phyloP scores from a whole-genome alignment of 1,284 basidiomycete species.

The Malassezia sp. region DNA sequence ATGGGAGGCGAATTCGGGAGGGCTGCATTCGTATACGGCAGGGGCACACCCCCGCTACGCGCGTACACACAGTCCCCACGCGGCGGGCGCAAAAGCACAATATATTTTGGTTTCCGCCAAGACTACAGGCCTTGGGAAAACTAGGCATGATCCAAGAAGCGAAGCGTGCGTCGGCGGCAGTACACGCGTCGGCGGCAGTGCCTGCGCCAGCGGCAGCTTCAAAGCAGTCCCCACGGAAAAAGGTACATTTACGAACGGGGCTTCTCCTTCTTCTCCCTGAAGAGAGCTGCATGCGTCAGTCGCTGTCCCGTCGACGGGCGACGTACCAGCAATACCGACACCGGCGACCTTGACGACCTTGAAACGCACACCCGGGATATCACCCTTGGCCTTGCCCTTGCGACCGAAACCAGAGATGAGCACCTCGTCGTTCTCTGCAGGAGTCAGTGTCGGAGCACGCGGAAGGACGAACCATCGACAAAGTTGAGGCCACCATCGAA shows the following conservation, averaged over 20 bases:
- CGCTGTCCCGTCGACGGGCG: no score
- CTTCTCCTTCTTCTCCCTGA: constrained; percentile 42
- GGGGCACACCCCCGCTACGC: not conserved
- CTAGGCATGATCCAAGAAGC: no score
- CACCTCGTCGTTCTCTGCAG: constrained; percentile 98
- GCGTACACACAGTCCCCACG: not conserved
- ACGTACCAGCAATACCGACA: constrained; percentile 77
- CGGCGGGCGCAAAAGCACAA: constrained; percentile 7
- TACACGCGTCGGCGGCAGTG: no score
- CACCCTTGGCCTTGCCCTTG: constrained; percentile 96
- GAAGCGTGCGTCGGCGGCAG: no score
- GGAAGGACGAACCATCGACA: constrained; percentile 28
- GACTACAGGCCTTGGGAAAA: no score
- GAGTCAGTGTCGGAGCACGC: constrained; percentile 9
- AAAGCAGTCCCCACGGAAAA: no score
- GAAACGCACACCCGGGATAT: constrained; percentile 80
- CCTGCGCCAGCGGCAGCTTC: no score
- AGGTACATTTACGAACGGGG: constrained; percentile 37
- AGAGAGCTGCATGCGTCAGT: no score
- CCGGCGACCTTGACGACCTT: constrained; percentile 99
- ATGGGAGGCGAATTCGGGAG: no score
- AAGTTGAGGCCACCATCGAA: constrained; percentile 99
- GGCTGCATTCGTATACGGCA: not conserved
- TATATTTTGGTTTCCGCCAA: constrained; percentile 13
- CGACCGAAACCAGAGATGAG: constrained; percentile 99